phyloP scores from a whole-genome alignment of 768 basidiomycete genomes.

The Boletales sp. region DNA sequence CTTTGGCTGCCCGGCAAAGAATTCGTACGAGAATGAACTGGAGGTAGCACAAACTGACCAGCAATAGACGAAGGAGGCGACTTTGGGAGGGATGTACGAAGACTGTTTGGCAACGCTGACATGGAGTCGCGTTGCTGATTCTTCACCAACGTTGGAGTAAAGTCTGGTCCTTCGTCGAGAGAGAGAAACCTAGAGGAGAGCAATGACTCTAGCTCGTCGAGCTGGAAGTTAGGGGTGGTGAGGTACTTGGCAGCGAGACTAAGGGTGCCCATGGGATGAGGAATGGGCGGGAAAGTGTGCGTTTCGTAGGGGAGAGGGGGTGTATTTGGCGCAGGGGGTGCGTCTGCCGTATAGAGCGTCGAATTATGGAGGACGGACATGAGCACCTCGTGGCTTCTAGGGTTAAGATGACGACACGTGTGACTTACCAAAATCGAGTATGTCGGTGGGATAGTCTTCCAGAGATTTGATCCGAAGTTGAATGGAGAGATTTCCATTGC shows the following conservation, averaged over 20 bases:
- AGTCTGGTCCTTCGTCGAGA: slow-evolving; percentile 60
- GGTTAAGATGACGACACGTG: slow-evolving; percentile 22
- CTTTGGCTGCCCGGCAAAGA: slow-evolving; percentile 39
- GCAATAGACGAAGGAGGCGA: slow-evolving; percentile 42
- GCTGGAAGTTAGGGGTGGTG: slow-evolving; percentile 60
- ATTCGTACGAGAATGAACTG: slow-evolving; percentile 32
- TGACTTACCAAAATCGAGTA: slow-evolving; percentile 38
- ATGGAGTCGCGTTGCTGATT: slow-evolving; percentile 58
- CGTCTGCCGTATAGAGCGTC: slow-evolving; percentile 27
- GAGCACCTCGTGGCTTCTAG: slow-evolving; percentile 28
- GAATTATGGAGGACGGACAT: slow-evolving; percentile 26
- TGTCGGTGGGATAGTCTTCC: slow-evolving; percentile 27
- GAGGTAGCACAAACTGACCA: slow-evolving; percentile 44
- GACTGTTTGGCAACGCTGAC: slow-evolving; percentile 39
- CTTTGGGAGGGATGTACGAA: slow-evolving; percentile 44
- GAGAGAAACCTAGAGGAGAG: slow-evolving; percentile 72
- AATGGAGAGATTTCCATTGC: slow-evolving; percentile 46
- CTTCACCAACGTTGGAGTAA: slow-evolving; percentile 69
- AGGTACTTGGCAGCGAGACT: slow-evolving; percentile 63
- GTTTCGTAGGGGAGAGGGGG: slow-evolving; percentile 46
- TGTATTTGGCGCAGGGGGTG: slow-evolving; percentile 36
- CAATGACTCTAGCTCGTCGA: slow-evolving; percentile 75
- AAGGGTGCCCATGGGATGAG: slow-evolving; percentile 66
- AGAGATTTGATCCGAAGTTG: slow-evolving; percentile 42
- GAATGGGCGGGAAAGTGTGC: slow-evolving; percentile 62